Base-by-base conservation (phyloP, 192 early-diverging fungal genomes). In the Obelidium mucronatum region DNA sequence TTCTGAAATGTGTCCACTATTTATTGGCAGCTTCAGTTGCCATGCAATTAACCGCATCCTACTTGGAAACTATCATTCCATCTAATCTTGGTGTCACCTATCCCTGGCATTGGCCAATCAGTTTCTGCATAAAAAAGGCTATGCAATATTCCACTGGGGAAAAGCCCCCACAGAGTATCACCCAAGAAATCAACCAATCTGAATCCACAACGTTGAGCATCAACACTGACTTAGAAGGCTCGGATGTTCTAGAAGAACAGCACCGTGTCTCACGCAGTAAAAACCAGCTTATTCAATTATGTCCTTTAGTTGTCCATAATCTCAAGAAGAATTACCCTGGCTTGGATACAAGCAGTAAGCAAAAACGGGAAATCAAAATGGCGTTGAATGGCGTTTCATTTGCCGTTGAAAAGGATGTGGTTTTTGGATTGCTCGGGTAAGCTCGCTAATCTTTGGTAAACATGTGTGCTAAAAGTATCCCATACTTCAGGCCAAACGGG, bases 361-460 rank as follows among this genome's bases (percentile, higher is more conserved):
- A 90, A 58, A 87, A 89, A 66, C 77, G 83, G 33, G 88, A 90
- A 59, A 58, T 79, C 0, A 74, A 79, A 52, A 53, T 75, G 56
- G 85, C 68, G 17, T 76, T 68, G 17, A 73, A 64, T 24, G 51
- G 52, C 13, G 28, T 64, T 15, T 53, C 88, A 5, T 84, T 92
- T 79, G 86, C 86, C 15, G 87, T 90, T 4, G 88, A 92, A 58
- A 78, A 84, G 59, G 79, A 82, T 35, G 76, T 84, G 1, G 85
- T 90, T 40, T 93, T 92, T 87, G 92, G 92, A 13, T 73, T 93
- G 59, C 77, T 93, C 36, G 88, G 88, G 69, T 72, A 31, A 67
- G 66, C 26, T 15, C 6, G 1, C 22, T 37, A 2, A 22, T 48
- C 40, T 40, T 79, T 35, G 66, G 36, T 37, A 28, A n/a, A n/a